These are phyloP conservation scores for Cladosporium sp. DNA, from an alignment of 2,329 filamentous ascomycete genomes.

Conservation along the genomic window DNA sequence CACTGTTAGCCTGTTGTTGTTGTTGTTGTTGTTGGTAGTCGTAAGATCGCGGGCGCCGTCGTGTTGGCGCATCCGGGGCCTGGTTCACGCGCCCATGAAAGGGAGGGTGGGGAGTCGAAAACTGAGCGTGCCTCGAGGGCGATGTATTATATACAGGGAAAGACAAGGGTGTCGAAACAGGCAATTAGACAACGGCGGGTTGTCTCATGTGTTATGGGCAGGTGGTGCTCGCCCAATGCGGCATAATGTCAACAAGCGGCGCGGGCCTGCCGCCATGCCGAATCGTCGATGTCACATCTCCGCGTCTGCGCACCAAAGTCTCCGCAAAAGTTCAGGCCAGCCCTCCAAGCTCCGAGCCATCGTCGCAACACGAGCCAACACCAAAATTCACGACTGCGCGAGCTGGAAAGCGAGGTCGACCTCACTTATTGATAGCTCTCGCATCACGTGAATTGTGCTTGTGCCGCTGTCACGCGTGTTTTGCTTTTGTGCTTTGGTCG, in stretches of 20 bases:
- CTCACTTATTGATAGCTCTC: too few relatives aligned
- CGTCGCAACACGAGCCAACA: not conserved
- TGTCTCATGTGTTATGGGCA: conserved; percentile 4
- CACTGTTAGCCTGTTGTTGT: conserved; percentile 11
- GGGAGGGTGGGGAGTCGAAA: not conserved
- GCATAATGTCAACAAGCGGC: too few relatives aligned
- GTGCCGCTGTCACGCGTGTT: too few relatives aligned
- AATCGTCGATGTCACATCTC: not conserved
- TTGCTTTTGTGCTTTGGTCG: too few relatives aligned
- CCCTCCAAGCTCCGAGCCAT: not conserved
- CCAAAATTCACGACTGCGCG: not conserved
- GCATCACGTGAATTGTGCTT: too few relatives aligned
- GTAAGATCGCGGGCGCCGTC: conserved; percentile 1
- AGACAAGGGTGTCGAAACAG: not conserved
- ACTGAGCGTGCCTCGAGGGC: not conserved
- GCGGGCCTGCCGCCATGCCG: not conserved
- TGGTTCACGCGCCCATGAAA: conserved; percentile 9
- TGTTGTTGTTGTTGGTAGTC: conserved; percentile 10
- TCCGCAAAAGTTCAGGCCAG: not conserved
- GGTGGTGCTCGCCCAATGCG: too few relatives aligned
- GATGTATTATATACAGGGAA: conserved; percentile 5
- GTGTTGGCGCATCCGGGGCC: conserved; percentile 7
- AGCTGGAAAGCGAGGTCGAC: too few relatives aligned
- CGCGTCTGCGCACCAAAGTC: not conserved
- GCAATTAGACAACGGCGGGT: conserved; percentile 1